phyloP scores from a whole-genome alignment of 257 asterid genomes.

The Ilex asprella region DNA sequence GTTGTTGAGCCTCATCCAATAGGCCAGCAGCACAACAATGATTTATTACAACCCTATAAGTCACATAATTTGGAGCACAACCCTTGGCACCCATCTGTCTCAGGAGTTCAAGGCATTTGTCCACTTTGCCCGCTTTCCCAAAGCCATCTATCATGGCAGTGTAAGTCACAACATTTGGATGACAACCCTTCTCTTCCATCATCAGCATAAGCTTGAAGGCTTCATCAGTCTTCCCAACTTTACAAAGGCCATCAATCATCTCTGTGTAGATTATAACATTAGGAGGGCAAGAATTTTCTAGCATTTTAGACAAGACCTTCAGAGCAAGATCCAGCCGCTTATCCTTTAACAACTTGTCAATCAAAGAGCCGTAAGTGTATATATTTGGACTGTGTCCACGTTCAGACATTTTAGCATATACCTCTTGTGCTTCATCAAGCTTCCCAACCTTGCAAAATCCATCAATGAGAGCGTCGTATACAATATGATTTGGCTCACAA shows the following conservation, averaged over 20 bases:
- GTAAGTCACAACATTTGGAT: conserved; percentile 88
- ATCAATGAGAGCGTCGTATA: conserved; percentile 85
- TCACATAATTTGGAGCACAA: conserved; percentile 77
- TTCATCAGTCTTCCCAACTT: conserved; percentile 81
- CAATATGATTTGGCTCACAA: conserved; percentile 68
- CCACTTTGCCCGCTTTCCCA: conserved; percentile 66
- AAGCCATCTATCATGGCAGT: conserved; percentile 95
- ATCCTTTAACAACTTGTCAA: conserved; percentile 82
- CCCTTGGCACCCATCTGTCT: conserved; percentile 56
- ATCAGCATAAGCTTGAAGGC: conserved; percentile 81
- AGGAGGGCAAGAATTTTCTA: conserved; percentile 70
- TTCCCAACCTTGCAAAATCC: conserved; percentile 92
- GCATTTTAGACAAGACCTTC: conserved; percentile 80
- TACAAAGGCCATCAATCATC: conserved; percentile 93
- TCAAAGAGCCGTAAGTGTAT: conserved; percentile 72
- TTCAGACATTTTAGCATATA: conserved; percentile 69
- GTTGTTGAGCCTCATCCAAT: conserved; percentile 73
- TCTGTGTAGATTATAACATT: conserved; percentile 77
- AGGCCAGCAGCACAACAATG: conserved; percentile 56
- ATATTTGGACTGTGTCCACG: conserved; percentile 63
- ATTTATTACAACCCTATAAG: conserved; percentile 67
- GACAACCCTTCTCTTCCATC: conserved; percentile 97
- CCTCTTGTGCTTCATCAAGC: conserved; percentile 86
- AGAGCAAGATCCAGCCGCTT: conserved; percentile 83
- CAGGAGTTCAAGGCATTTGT: conserved; percentile 57